Percentiles rank a stretch among this genome's conserved stretches.
Conservation (phyloP, 1,284 basidiomycete genomes). For the Melampsora americana region DNA sequence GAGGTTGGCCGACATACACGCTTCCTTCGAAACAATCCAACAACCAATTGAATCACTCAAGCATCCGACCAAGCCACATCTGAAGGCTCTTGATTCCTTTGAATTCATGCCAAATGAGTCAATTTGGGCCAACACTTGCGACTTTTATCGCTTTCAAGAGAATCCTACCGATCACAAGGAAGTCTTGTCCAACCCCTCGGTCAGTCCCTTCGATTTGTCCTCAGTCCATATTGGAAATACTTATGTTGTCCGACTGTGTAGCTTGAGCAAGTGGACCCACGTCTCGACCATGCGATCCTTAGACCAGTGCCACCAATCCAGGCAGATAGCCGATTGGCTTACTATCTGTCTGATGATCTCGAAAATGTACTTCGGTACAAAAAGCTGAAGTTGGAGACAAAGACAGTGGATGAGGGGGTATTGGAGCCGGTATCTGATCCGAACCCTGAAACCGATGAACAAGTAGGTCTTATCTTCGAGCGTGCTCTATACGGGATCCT, state of each 20-base stretch:
- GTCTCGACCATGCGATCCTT: constrained; percentile 34
- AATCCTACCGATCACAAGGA: constrained; percentile 59
- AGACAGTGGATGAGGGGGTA: constrained; percentile 33
- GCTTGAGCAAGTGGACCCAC: constrained; percentile 10
- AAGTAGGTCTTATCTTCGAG: constrained; percentile 1
- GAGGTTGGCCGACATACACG: constrained; percentile 70
- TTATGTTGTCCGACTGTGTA: constrained; percentile 8
- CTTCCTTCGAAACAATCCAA: constrained; percentile 65
- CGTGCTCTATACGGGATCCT: neutral
- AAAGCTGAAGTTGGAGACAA: constrained; percentile 21
- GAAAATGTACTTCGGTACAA: constrained; percentile 18
- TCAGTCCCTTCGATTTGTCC: constrained; percentile 2
- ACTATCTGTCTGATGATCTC: constrained; percentile 16
- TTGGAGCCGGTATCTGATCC: neutral
- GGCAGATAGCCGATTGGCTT: constrained; percentile 24
- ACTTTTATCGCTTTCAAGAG: constrained; percentile 81
- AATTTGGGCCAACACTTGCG: constrained; percentile 84
- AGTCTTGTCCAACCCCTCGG: constrained; percentile 7
- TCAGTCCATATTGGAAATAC: neutral
- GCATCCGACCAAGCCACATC: constrained; percentile 74
- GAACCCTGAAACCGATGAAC: constrained; percentile 15
- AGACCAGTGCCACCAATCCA: constrained; percentile 9
- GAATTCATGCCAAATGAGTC: constrained; percentile 80
- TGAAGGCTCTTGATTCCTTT: constrained; percentile 76
- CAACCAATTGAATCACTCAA: constrained; percentile 62